Base-by-base conservation (phyloP, 352 stramenopile species). In the Pythium apleroticum region DNA sequence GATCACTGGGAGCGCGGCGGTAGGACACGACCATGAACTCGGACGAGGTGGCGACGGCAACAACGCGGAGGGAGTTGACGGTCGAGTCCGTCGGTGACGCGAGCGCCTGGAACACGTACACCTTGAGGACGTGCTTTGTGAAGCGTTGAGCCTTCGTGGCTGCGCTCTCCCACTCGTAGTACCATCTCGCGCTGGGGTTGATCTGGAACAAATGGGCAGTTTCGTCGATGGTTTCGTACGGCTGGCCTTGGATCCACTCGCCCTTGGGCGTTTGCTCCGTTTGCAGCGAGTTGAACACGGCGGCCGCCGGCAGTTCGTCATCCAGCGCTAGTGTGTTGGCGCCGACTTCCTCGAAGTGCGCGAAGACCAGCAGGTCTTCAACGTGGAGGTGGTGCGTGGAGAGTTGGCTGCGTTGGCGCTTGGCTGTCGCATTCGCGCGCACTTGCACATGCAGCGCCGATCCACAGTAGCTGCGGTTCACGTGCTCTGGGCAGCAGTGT, bases 21-120 rank as follows among this genome's bases (percentile, higher is more conserved):
- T 88, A 90, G 3, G 81, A 90, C 24, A 90, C 73, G 52, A 90
- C 77, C 68, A 84, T 85, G 45, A 90, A 90, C 49, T 81, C 64
- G 6, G 67, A 66, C 5, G 81, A 90, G 4, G 76, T 69, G 19
- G 75, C 58, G 17, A 83, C n/a, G 0, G 69, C 70, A 12, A 87
- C 72, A 11, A 87, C 67, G 0, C 72, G 81, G 14, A 90, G 58
- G 31, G n/a, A 52, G 17, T 30, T 28, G 20, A 39, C 41, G 15
- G 74, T 43, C 17, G 52, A 57, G 0, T 60, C 52, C 49, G 68
- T 41, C n/a, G 52, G 53, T 8, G 30, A 15, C n/a, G 37, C 9
- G 4, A 60, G 24, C 3, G 59, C 66, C 67, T 84, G 60, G 43
- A 89, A 76, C 2, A 88, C 70, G 57, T 89, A 90, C 31, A 78